phyloP scores from a whole-genome alignment of 805 yeast genomes.

The Candida orba region DNA sequence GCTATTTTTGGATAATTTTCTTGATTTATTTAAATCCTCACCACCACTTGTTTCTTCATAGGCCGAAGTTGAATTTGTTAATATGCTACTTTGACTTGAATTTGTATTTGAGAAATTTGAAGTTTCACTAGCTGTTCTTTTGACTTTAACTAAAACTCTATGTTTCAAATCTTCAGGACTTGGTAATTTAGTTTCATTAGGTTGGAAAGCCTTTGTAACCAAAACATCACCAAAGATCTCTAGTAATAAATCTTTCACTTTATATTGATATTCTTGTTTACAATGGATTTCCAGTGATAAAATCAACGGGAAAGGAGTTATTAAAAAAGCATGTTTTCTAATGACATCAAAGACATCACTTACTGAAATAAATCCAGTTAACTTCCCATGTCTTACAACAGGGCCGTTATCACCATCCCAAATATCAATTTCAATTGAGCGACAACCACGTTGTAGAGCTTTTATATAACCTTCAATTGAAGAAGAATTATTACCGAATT shows the following conservation, averaged over 20 bases:
- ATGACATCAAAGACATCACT: conserved; percentile 65
- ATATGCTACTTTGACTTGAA: conserved; percentile 14
- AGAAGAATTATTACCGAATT: conserved; percentile 69
- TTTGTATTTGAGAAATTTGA: conserved; percentile 7
- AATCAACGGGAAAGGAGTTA: conserved; percentile 80
- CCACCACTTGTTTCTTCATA: conserved; percentile 26
- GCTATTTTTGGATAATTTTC: conserved; percentile 8
- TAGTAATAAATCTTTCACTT: conserved; percentile 44
- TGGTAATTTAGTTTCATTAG: conserved; percentile 40
- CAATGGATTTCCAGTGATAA: conserved; percentile 85
- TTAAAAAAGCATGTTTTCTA: conserved; percentile 80
- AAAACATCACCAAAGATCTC: conserved; percentile 55
- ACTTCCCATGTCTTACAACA: conserved; percentile 85
- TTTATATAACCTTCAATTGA: conserved; percentile 86
- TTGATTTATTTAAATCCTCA: conserved; percentile 1
- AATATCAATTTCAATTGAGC: conserved; percentile 90
- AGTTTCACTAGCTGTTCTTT: conserved; percentile 31
- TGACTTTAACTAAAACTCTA: conserved; percentile 70
- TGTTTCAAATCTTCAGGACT: conserved; percentile 69
- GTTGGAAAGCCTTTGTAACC: conserved; percentile 23
- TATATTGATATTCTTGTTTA: conserved; percentile 55
- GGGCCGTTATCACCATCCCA: conserved; percentile 89
- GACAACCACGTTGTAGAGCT: conserved; percentile 84
- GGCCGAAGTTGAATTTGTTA: conserved; percentile 10
- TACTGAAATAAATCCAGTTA: conserved; percentile 69